These are phyloP conservation scores for Salix viminalis DNA, from an alignment of 345 rosid species.

Conservation along the genomic window DNA sequence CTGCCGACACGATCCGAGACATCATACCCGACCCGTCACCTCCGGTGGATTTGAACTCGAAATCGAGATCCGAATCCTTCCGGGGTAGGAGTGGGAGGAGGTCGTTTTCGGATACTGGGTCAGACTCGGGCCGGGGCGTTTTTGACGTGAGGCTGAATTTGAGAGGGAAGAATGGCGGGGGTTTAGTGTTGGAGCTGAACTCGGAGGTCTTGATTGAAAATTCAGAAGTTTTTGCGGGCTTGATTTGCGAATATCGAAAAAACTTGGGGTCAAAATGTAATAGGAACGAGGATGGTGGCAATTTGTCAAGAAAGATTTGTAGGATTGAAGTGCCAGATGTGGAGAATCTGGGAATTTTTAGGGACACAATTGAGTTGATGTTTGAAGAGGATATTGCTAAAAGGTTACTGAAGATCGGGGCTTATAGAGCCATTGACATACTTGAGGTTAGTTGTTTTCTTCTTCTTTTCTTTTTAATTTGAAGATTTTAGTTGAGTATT, in stretches of 20 bases:
- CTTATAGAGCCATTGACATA: slow-evolving; percentile 59
- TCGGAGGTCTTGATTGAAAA: slow-evolving; percentile 56
- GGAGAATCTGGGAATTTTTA: slow-evolving; percentile 72
- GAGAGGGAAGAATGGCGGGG: slow-evolving; percentile 66
- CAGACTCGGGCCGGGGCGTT: slow-evolving; percentile 20
- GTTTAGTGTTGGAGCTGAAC: slow-evolving; percentile 64
- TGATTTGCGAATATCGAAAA: slow-evolving; percentile 42
- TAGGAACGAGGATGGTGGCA: not conserved
- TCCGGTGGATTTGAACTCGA: slow-evolving; percentile 16
- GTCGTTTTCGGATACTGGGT: slow-evolving; percentile 5
- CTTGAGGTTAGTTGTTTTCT: slow-evolving; percentile 60
- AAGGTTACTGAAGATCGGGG: slow-evolving; percentile 63
- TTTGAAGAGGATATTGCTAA: slow-evolving; percentile 61
- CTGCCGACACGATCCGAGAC: slow-evolving; percentile 24
- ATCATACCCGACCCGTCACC: slow-evolving; percentile 17
- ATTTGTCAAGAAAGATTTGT: slow-evolving; percentile 26
- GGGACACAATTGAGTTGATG: slow-evolving; percentile 79
- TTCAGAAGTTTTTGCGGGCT: slow-evolving; percentile 54
- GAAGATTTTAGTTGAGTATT: not conserved
- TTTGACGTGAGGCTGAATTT: slow-evolving; percentile 68
- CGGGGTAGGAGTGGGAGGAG: not conserved
- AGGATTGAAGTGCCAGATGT: slow-evolving; percentile 77
- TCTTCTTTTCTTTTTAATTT: not conserved
- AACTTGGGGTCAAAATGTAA: slow-evolving; percentile 27
- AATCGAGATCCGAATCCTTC: slow-evolving; percentile 25